Evolutionary conservation across 768 basidiomycete species (phyloP).

Genomic region (Dioszegia hungarica): DNA sequence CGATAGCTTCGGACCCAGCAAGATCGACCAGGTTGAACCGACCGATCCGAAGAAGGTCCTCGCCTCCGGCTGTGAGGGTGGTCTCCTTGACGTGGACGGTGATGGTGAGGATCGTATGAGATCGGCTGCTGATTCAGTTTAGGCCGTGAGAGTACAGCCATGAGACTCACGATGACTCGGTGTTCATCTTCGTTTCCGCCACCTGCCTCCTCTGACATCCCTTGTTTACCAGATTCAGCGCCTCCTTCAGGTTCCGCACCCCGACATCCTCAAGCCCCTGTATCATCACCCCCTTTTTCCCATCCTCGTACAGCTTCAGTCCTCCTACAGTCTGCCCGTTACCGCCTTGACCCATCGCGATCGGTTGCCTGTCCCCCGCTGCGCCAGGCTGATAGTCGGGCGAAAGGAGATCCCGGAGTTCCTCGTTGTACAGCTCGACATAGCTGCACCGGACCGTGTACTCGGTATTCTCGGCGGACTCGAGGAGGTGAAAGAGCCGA

Average conservation of each 20-base stretch:
- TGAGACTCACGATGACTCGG: slow-evolving; percentile 51
- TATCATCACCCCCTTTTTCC: slow-evolving; percentile 79
- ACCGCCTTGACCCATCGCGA: slow-evolving; percentile 4
- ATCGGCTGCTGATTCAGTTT: slow-evolving; percentile 58
- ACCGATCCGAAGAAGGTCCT: slow-evolving; percentile 85
- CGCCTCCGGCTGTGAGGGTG: slow-evolving; percentile 58
- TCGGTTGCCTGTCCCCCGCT: slow-evolving; percentile 7
- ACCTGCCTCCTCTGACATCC: slow-evolving; percentile 88
- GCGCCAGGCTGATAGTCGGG: slow-evolving; percentile 56
- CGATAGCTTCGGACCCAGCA: slow-evolving; percentile 96
- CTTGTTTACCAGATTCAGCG: slow-evolving; percentile 74
- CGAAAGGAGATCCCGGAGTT: slow-evolving; percentile 86
- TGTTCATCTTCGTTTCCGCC: slow-evolving; percentile 95
- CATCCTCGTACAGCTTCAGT: slow-evolving; percentile 90
- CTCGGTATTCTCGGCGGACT: slow-evolving; percentile 63
- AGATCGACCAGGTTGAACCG: slow-evolving; percentile 96
- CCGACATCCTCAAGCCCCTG: slow-evolving; percentile 88
- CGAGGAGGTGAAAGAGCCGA: slow-evolving; percentile 82
- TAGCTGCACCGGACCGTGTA: slow-evolving; percentile 91
- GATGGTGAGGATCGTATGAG: slow-evolving; percentile 96
- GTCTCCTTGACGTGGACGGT: slow-evolving; percentile 88
- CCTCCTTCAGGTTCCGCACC: slow-evolving; percentile 76
- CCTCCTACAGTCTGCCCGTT: slow-evolving; percentile 41
- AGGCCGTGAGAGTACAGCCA: not conserved
- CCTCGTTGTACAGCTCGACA: slow-evolving; percentile 96